These are phyloP conservation scores for Aspergillus taichungensis DNA, from an alignment of 495 filamentous ascomycete species.

Conservation along the genomic window DNA sequence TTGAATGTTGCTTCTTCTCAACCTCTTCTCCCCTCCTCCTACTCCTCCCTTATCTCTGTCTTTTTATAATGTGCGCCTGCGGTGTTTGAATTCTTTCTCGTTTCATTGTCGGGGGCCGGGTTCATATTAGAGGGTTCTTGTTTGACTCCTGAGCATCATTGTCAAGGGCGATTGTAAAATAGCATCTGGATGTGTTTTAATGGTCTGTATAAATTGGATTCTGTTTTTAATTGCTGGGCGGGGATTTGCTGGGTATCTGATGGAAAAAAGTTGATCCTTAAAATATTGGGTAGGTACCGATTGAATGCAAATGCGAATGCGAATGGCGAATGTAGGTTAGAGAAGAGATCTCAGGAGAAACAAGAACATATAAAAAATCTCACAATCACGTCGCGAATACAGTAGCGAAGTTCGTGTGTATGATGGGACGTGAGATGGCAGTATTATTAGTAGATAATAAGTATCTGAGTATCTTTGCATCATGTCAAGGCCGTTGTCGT, in stretches of 20 bases:
- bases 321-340: too few species aligned
- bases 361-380: too few species aligned
- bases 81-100: conserved; percentile 4
- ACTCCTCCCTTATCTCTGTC: conserved; percentile 5
- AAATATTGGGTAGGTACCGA: too few species aligned
- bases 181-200: conserved; percentile 25
- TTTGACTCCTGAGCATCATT: conserved; percentile 11
- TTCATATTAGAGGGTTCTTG: conserved; percentile 13
- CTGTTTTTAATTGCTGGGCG: conserved; percentile 5
- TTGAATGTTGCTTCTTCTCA: background rate
- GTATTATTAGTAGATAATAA: too few species aligned
- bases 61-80: conserved; percentile 7
- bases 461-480: too few species aligned
- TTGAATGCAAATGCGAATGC: too few species aligned
- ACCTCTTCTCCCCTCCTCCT: background rate
- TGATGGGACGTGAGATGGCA: too few species aligned
- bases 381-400: too few species aligned
- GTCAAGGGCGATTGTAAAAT: conserved; percentile 33
- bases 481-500: too few species aligned
- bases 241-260: background rate
- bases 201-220: conserved; percentile 32
- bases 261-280: too few species aligned
- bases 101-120: conserved; percentile 2
- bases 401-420: too few species aligned
- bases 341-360: too few species aligned